Percentiles rank a stretch among this genome's conserved stretches.
Evolutionary conservation across 2,329 filamentous ascomycete species (phyloP).

Genomic region (Triangularia setosa): DNA sequence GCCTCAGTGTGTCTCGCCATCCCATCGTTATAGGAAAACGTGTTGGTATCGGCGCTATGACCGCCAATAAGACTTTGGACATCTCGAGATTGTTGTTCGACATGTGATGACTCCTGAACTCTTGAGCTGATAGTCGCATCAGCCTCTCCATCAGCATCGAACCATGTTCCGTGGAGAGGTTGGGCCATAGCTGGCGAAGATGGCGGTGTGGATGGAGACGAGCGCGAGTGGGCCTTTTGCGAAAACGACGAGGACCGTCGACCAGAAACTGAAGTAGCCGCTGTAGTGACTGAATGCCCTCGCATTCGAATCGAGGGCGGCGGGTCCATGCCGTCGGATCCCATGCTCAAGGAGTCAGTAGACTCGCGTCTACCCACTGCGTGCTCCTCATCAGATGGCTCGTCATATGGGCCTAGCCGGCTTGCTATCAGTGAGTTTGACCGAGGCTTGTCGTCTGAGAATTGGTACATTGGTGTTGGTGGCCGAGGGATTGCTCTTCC

Average conservation of each 20-base stretch:
- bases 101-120: not conserved
- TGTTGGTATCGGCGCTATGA: not conserved
- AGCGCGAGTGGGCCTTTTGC: constrained; percentile 18
- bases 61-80: not conserved
- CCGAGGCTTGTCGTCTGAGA: not conserved
- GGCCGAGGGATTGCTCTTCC: constrained; percentile 3
- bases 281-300: constrained; percentile 38
- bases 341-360: constrained; percentile 33
- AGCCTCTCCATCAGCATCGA: constrained; percentile 18
- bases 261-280: constrained; percentile 39
- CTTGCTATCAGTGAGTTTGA: not conserved
- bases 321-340: constrained; percentile 33
- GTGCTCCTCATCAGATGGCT: constrained; percentile 1
- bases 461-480: constrained; percentile 6
- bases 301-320: constrained; percentile 32
- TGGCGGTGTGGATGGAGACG: constrained; percentile 5
- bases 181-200: constrained; percentile 11
- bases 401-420: not conserved
- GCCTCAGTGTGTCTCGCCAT: not conserved
- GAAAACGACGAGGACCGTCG: constrained; percentile 30
- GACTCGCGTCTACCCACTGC: constrained; percentile 1
- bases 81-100: not conserved
- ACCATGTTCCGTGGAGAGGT: constrained; percentile 21
- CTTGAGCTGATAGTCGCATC: not conserved
- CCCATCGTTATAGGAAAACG: not conserved